These are phyloP conservation scores for Xerocomus nothofagi DNA, from an alignment of 1,284 basidiomycete species.

Conservation along the genomic window DNA sequence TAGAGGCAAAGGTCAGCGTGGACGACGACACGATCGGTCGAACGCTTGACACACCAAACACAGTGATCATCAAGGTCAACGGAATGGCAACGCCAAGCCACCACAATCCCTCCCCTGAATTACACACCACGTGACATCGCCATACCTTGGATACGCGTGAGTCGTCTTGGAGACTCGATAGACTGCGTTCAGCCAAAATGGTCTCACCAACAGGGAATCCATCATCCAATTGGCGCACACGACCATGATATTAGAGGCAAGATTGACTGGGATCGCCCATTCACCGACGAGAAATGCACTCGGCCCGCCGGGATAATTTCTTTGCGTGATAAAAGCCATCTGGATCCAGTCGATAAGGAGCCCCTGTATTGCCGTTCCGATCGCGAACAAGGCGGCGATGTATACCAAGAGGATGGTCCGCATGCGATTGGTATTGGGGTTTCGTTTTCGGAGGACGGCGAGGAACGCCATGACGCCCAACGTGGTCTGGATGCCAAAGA, in stretches of 20 bases:
- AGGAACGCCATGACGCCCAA: slow-evolving; percentile 7
- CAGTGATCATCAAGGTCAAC: not conserved
- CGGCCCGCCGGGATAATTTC: slow-evolving; percentile 20
- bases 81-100: slow-evolving; percentile 4
- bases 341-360: slow-evolving; percentile 10
- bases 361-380: slow-evolving; percentile 8
- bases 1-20: not conserved
- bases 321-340: slow-evolving; percentile 12
- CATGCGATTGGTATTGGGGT: not conserved
- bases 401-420: slow-evolving; percentile 5
- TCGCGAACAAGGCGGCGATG: slow-evolving; percentile 2
- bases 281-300: slow-evolving; percentile 13
- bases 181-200: not conserved
- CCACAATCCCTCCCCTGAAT: not conserved
- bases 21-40: not conserved
- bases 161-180: no score
- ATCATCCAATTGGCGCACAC: slow-evolving; percentile 19
- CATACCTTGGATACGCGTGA: slow-evolving; percentile 13
- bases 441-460: not conserved
- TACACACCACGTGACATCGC: slow-evolving; percentile 13
- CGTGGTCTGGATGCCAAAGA: slow-evolving; percentile 13
- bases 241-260: slow-evolving; percentile 3
- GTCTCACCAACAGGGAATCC: slow-evolving; percentile 15
- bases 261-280: not conserved
- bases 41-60: slow-evolving; percentile 10